Percentiles rank a stretch among this genome's conserved stretches.
Conservation (phyloP, 2,329 filamentous ascomycete species). For the Botrytis sinoallii region DNA sequence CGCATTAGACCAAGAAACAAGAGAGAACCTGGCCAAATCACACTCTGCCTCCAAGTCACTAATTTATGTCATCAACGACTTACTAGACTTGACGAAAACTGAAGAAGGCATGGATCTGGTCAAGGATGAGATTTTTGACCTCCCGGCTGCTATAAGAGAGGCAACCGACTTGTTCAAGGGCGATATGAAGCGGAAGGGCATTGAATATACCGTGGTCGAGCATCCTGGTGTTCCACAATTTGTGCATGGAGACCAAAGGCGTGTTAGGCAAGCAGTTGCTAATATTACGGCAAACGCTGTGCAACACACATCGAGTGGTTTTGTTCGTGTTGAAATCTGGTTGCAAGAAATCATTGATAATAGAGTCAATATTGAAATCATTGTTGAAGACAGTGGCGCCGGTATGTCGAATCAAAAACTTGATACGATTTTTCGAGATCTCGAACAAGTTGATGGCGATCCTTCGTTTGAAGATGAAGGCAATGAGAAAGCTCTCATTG, state of each 20-base stretch:
- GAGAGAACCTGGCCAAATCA: constrained; percentile 79
- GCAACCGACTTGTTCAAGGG: constrained; percentile 70
- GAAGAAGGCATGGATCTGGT: constrained; percentile 77
- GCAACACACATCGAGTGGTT: constrained; percentile 68
- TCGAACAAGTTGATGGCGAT: constrained; percentile 56
- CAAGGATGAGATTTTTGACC: constrained; percentile 77
- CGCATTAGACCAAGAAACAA: constrained; percentile 71
- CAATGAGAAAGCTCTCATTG: constrained; percentile 25
- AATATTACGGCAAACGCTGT: constrained; percentile 85
- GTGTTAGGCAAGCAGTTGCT: constrained; percentile 76
- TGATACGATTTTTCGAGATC: constrained; percentile 55
- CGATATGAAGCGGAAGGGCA: constrained; percentile 72
- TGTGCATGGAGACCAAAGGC: constrained; percentile 75
- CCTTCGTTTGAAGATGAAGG: constrained; percentile 32
- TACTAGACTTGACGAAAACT: constrained; percentile 83
- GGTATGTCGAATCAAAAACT: constrained; percentile 63
- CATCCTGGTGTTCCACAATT: constrained; percentile 65
- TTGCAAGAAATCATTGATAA: constrained; percentile 52
- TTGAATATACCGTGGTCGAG: constrained; percentile 65
- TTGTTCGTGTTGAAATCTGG: constrained; percentile 68
- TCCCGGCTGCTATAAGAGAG: constrained; percentile 68
- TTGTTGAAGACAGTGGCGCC: constrained; percentile 70
- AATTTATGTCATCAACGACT: constrained; percentile 91
- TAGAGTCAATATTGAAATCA: constrained; percentile 68
- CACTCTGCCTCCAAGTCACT: constrained; percentile 90